Evolutionary conservation across 805 yeast genomes (phyloP).

Genomic region (Yarrowia yakushimensis): DNA sequence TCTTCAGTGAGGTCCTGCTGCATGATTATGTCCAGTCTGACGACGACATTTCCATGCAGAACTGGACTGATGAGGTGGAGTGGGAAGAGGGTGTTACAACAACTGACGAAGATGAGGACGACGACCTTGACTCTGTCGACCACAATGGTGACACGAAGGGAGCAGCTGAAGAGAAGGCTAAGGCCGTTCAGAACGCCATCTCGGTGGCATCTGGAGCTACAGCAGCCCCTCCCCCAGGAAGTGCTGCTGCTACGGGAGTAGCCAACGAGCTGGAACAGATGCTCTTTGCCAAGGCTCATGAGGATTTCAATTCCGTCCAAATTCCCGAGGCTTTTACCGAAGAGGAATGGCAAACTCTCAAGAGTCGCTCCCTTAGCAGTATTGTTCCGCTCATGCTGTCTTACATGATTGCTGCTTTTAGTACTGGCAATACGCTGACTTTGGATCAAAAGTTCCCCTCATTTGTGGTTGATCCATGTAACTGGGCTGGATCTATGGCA

Average conservation of each 20-base stretch:
- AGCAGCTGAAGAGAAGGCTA: background rate
- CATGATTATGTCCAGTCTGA: constrained; percentile 23
- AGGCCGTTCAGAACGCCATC: background rate
- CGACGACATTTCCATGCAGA: constrained; percentile 20
- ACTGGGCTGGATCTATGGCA: constrained; percentile 1
- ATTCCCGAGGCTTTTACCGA: background rate
- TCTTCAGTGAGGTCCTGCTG: constrained; percentile 5
- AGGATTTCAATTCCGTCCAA: background rate
- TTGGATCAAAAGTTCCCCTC: background rate
- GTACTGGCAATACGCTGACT: background rate
- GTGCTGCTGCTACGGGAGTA: background rate
- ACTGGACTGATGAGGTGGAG: constrained; percentile 23
- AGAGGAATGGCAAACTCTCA: background rate
- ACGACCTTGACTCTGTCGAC: background rate
- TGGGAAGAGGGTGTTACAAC: constrained; percentile 8
- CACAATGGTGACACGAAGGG: background rate
- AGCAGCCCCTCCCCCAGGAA: background rate
- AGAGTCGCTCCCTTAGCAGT: background rate
- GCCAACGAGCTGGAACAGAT: background rate
- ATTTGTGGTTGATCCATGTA: background rate
- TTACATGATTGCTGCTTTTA: background rate
- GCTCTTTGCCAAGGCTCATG: background rate
- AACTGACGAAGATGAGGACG: constrained; percentile 1
- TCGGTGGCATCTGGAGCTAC: background rate
- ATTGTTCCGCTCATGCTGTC: background rate